Evolutionary conservation across 2,329 filamentous ascomycete genomes (phyloP).

Genomic region (Bretziella fagacearum): DNA sequence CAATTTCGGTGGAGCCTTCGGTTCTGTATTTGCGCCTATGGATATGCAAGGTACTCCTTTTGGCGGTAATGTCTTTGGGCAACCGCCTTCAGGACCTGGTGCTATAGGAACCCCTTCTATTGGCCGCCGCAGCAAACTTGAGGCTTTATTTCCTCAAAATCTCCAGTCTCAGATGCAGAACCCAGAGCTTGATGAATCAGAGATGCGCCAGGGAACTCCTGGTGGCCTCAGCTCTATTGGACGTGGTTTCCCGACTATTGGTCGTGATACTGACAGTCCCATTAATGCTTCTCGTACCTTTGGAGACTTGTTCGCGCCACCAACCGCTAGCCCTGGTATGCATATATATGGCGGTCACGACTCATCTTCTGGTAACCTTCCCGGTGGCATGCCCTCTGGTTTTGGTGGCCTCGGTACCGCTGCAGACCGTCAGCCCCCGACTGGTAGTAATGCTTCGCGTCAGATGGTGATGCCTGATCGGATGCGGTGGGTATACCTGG

Average conservation of each 20-base stretch:
- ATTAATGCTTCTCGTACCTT: constrained; percentile 38
- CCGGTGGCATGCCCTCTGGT: background rate
- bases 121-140: constrained; percentile 64
- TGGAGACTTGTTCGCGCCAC: constrained; percentile 34
- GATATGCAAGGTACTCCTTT: constrained; percentile 58
- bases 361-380: constrained; percentile 15
- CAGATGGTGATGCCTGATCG: constrained; percentile 99
- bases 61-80: constrained; percentile 54
- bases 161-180: constrained; percentile 85
- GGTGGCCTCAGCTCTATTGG: constrained; percentile 52
- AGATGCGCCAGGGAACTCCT: constrained; percentile 34
- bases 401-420: constrained; percentile 16
- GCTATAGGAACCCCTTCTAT: constrained; percentile 45
- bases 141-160: constrained; percentile 68
- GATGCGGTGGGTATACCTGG: constrained; percentile 97
- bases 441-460: constrained; percentile 48
- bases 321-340: constrained; percentile 18
- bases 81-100: constrained; percentile 30
- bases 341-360: constrained; percentile 17
- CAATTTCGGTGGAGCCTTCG: constrained; percentile 43
- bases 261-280: constrained; percentile 42
- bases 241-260: constrained; percentile 37
- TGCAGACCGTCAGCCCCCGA: constrained; percentile 25
- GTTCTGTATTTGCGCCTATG: constrained; percentile 63
- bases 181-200: constrained; percentile 51